These are phyloP conservation scores for Ashbya aceris DNA, from an alignment of 1,139 yeast species.

Conservation along the genomic window DNA sequence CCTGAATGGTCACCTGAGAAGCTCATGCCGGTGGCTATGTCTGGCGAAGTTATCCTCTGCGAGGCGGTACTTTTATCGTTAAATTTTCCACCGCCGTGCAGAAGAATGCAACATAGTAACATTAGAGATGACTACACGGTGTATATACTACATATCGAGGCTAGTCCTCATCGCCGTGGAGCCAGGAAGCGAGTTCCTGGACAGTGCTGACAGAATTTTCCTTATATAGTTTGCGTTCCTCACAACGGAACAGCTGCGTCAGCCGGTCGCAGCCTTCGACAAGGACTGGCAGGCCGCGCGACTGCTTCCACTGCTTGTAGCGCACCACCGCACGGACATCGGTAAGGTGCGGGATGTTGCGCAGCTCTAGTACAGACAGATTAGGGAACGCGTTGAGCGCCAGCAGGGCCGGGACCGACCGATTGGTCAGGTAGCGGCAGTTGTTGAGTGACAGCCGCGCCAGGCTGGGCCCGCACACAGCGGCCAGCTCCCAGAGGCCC, in stretches of 20 bases:
- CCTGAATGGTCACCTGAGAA: no score
- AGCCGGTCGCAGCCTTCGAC: constrained; percentile 72
- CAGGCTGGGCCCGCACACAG: constrained; percentile 44
- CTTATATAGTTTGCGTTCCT: constrained; percentile 52
- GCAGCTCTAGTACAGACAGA: constrained; percentile 67
- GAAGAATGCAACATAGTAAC: no score
- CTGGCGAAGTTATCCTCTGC: no score
- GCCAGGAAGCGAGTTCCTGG: constrained; percentile 51
- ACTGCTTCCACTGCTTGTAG: constrained; percentile 55
- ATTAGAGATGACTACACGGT: no score
- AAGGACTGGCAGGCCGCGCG: constrained; percentile 44
- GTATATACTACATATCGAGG: no score
- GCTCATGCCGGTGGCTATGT: no score
- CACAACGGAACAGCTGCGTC: constrained; percentile 49
- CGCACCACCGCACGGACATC: constrained; percentile 57
- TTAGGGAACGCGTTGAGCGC: constrained; percentile 45
- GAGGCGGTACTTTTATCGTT: no score
- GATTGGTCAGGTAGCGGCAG: constrained; percentile 58
- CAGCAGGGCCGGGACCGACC: constrained; percentile 55
- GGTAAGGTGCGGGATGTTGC: constrained; percentile 50
- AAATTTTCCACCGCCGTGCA: no score
- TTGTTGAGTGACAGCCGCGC: constrained; percentile 71
- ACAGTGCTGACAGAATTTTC: constrained; percentile 44
- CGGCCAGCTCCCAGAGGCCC: constrained; percentile 71
- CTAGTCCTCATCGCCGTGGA: constrained; percentile 35